Evolutionary conservation across 345 rosid genomes (phyloP), one percentile per base, ranked within the genome.

Genomic region (Bretschneidera sinensis): DNA sequence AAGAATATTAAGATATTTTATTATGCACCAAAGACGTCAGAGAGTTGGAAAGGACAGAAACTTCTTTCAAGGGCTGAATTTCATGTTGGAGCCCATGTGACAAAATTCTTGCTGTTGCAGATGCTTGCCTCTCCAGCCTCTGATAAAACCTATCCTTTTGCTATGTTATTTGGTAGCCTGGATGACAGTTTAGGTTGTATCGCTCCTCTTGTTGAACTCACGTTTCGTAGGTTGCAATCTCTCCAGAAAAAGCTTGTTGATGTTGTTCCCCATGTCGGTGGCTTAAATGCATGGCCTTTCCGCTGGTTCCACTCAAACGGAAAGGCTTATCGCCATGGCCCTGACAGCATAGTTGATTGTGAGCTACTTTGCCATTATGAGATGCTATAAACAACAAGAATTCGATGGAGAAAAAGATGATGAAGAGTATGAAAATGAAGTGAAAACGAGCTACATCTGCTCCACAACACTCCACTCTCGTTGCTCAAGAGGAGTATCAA

Each of bases 31-130:
- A 94, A 90, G 85, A 83, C 84, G 84, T 79, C 91, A 0, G 99
- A 94, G 82, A 94, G 97, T 68, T 90, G 97, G 99, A 94, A 90
- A 63, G 97, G 99, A 51, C 95, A 83, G 75, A 94, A 94, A 77
- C 92, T 94, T 77, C 97, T 94, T 35, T 81, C 96, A 20, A 88
- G 95, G 79, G 95, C 89, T 1, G 97, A 94, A 68, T 90, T 94
- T 82, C 99, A 94, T 57, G 87, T 82, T 0, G 96, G 97, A 54
- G 86, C 99, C 57, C 95, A 83, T 62, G 85, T 94, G 60, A 79
- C 95, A 21, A 94, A 88, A 79, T 94, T 94, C 83, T 71, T 86
- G 71, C 81, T 97, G 70, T 71, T 94, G 69, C 92, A 86, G 74
- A 94, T 90, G 96, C 95, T 94, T 77, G 75, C 77, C 59, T 63